Base-by-base conservation (phyloP, 75 land plant genomes). In the Picea sitchensis region DNA sequence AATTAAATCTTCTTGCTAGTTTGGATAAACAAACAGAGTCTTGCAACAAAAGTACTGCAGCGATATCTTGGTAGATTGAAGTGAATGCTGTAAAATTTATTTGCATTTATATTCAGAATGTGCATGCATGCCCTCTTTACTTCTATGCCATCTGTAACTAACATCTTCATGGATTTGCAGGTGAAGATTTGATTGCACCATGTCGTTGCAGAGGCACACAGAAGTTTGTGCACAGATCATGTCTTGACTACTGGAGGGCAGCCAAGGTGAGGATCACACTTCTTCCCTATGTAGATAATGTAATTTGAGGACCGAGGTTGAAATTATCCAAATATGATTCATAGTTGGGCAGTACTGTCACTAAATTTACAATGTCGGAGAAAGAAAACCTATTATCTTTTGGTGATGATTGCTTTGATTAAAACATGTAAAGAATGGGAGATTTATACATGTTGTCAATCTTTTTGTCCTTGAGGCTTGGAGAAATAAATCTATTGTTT, bases 241-340 rank as follows among this genome's bases (percentile, higher is more conserved):
- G 98, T 88, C 94, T 96, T 76, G 98, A 96, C 84, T 82, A 90
- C 75, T 96, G 98, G 98, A 93, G 98, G 76, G 95, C 96, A 68
- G 93, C 94, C 13, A 96, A 96, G 94, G 96, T 93, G 59, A 20
- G 14, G 58, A 57, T 56, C 54, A 47, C 8, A 47, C 54, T 47
- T 6, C 7, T 8, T 47, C 8, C 11, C 56, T 51, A 2, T 51
- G 56, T 51, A 60, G 17, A 38, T 32, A 5, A 71, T 14, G 18
- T 71, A 34, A 17, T 17, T 34, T 3, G 5, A 76, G 18, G 51
- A 56, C 47, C 2, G 51, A 18, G 59, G 77, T 4, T 44, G 47
- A 30, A 26, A 32, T 41, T 5, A 15, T 54, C 13, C 12, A 51
- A 51, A 51, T 60, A 60, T 17, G 62, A n/a, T 15, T 60, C 21